phyloP scores from a whole-genome alignment of 108 stramenopile species.

The Pseudonitzschia pungens region DNA sequence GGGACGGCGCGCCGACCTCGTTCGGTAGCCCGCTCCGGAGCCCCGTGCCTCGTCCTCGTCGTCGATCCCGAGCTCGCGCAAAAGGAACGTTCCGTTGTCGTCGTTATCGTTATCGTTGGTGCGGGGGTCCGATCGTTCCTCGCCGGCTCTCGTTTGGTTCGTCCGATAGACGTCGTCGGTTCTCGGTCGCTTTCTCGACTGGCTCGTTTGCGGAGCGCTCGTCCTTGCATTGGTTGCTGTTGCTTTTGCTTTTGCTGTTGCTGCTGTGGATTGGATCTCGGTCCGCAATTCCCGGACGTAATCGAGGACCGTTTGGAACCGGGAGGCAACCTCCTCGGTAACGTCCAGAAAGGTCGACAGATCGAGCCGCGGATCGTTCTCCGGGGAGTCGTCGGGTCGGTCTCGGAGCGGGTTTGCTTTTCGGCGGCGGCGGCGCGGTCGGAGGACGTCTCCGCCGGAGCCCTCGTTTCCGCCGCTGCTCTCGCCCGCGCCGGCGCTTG shows the following conservation, averaged over 20 bases:
- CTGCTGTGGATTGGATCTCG: constrained; percentile 1
- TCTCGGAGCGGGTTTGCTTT: background rate
- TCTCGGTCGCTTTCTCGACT: constrained; percentile 6
- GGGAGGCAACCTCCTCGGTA: background rate
- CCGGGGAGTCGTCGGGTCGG: background rate
- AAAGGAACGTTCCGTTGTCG: background rate
- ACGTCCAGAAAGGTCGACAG: constrained; percentile 12
- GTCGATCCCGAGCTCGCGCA: too few relatives aligned
- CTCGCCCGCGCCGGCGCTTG: background rate
- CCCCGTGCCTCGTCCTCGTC: too few relatives aligned
- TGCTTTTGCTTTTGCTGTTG: background rate
- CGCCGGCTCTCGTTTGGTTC: background rate
- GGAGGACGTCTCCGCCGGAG: background rate
- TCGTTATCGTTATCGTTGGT: background rate
- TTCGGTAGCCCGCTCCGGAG: too few relatives aligned
- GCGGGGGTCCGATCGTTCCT: background rate
- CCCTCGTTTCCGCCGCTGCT: background rate
- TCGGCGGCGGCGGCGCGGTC: background rate
- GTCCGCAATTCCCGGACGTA: background rate
- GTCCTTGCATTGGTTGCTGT: background rate
- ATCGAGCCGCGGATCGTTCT: constrained; percentile 1
- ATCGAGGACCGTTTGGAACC: constrained; percentile 10
- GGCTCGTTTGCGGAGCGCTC: background rate
- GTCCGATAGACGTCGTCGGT: background rate
- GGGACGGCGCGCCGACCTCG: too few relatives aligned